Percentiles rank a stretch among this genome's conserved stretches.
Evolutionary conservation across 1,139 yeast species (phyloP).

Genomic region (Kodamaea suecica): DNA sequence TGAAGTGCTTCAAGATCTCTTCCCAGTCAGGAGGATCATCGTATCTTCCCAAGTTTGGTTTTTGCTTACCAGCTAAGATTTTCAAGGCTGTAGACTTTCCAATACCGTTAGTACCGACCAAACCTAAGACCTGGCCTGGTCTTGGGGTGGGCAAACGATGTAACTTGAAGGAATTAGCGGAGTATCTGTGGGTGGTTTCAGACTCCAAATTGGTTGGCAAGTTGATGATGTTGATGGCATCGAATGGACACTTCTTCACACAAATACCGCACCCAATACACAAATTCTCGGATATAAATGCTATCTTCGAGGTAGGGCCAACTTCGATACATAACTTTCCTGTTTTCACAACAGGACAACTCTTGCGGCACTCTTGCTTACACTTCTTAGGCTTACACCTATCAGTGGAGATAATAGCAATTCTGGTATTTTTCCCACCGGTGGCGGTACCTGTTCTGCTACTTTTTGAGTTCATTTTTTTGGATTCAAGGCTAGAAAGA

Average conservation of each 20-base stretch:
- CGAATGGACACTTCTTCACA: conserved; percentile 97
- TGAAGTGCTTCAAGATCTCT: conserved; percentile 82
- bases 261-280: conserved; percentile 99
- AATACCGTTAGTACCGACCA: conserved; percentile 98
- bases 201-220: conserved; percentile 90
- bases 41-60: conserved; percentile 90
- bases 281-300: conserved; percentile 90
- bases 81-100: conserved; percentile 98
- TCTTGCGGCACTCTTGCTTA: conserved; percentile 94
- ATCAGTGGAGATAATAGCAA: conserved; percentile 91
- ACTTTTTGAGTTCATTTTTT: conserved; percentile 5
- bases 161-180: conserved; percentile 95
- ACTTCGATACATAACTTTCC: conserved; percentile 98
- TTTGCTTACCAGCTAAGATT: conserved; percentile 96
- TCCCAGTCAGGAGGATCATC: conserved; percentile 98
- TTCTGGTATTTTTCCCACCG: conserved; percentile 57
- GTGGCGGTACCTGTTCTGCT: conserved; percentile 7
- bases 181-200: conserved; percentile 94
- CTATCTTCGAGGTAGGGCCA: conserved; percentile 83
- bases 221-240: conserved; percentile 92
- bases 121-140: conserved; percentile 97
- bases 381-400: conserved; percentile 97
- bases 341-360: conserved; percentile 97
- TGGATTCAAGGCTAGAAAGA: too few relatives aligned
- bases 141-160: conserved; percentile 98